Conservation (phyloP, 2,329 filamentous ascomycete species). For the Curvularia spicifera region DNA sequence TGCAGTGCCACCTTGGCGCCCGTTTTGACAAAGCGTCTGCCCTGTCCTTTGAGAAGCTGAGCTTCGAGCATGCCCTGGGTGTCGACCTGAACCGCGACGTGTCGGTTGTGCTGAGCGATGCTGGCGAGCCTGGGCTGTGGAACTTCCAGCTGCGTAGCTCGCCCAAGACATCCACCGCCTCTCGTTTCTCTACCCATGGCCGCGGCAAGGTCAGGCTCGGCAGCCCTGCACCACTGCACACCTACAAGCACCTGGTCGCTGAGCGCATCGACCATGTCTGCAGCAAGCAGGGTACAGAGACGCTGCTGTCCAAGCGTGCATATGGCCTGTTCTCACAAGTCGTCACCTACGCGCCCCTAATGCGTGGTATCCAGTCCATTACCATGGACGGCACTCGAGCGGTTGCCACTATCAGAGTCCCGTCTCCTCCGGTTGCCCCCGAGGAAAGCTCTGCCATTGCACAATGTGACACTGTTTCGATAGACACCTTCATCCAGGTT, state of each 20-base stretch:
- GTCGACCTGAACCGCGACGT: conserved; percentile 4
- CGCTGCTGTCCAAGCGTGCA: conserved; percentile 3
- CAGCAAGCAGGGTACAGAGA: not conserved
- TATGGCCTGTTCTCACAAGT: conserved; percentile 6
- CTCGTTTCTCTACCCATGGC: not conserved
- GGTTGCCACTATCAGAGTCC: conserved; percentile 5
- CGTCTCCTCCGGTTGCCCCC: conserved; percentile 1
- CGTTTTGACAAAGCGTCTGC: conserved; percentile 1
- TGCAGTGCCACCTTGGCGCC: conserved; percentile 2
- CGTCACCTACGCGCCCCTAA: conserved; percentile 6
- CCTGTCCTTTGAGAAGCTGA: conserved; percentile 5
- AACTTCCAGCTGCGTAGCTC: conserved; percentile 1
- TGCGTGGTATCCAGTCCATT: conserved; percentile 6
- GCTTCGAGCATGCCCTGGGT: conserved; percentile 3
- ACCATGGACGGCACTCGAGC: conserved; percentile 7
- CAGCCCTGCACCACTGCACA: conserved; percentile 1
- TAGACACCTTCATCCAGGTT: conserved; percentile 7
- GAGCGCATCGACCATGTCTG: conserved; percentile 2
- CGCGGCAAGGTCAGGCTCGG: conserved; percentile 1
- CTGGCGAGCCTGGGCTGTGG: conserved; percentile 4
- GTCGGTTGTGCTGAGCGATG: conserved; percentile 3
- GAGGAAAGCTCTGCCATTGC: conserved; percentile 6
- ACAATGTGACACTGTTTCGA: conserved; percentile 1
- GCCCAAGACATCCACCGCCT: conserved; percentile 1
- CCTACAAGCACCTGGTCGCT: conserved; percentile 2